Evolutionary conservation across 257 asterid species (phyloP).

Genomic region (Coffea eugenioides): DNA sequence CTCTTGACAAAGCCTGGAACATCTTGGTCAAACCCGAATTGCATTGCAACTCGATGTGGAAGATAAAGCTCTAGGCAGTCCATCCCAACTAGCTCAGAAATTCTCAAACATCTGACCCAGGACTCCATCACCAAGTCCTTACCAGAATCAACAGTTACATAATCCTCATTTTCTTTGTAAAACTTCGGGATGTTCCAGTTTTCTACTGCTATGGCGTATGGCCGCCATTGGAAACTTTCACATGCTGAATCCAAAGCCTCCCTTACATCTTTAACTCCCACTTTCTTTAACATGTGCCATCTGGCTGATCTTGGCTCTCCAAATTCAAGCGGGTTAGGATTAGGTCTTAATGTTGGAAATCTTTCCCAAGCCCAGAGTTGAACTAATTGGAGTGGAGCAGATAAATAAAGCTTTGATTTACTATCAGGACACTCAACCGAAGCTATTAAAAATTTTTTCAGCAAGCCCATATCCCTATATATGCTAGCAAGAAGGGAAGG

Average conservation of each 20-base stretch:
- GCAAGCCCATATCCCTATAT: conserved; percentile 20
- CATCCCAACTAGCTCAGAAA: conserved; percentile 29
- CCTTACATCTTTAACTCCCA: neutral
- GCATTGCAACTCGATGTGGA: conserved; percentile 39
- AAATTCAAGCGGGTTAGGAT: neutral
- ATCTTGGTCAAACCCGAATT: conserved; percentile 45
- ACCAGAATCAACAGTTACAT: neutral
- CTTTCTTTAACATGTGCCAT: conserved; percentile 29
- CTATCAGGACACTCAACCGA: neutral
- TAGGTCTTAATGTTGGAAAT: conserved; percentile 19
- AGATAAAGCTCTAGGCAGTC: conserved; percentile 33
- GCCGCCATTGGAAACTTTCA: conserved; percentile 30
- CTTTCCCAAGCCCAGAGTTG: conserved; percentile 57
- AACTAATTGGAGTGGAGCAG: conserved; percentile 30
- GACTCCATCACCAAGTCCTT: conserved; percentile 8
- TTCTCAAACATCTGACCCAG: conserved; percentile 27
- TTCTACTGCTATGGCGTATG: conserved; percentile 13
- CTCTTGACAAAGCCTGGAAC: conserved; percentile 21
- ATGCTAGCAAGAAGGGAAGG: conserved; percentile 37
- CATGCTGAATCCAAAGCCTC: conserved; percentile 10
- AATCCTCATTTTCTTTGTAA: conserved; percentile 16
- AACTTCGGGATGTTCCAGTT: conserved; percentile 9
- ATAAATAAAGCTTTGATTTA: neutral
- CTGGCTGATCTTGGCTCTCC: conserved; percentile 33
- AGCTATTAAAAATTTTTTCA: conserved; percentile 11